Conservation (phyloP, 164 flowering plant genomes). For the Stephania cephalantha region DNA sequence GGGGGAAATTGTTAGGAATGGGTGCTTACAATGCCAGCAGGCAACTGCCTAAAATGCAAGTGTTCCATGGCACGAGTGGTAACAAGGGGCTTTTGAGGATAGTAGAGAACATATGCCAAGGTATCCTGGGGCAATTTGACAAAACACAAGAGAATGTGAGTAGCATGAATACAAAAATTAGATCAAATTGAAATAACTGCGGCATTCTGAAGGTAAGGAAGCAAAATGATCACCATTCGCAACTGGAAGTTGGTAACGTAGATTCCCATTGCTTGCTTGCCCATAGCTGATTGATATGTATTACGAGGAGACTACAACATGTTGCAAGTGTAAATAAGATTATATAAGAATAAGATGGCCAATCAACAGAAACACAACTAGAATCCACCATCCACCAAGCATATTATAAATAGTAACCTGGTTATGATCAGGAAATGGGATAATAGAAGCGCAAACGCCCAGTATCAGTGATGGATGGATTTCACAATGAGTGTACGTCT, state of each 20-base stretch:
- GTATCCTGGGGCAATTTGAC: conserved; percentile 61
- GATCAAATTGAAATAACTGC: not conserved
- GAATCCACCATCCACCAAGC: not conserved
- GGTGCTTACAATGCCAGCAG: conserved; percentile 87
- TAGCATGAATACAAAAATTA: not conserved
- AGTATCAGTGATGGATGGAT: conserved; percentile 94
- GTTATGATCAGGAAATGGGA: conserved; percentile 98
- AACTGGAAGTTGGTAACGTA: conserved; percentile 96
- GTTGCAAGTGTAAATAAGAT: not conserved
- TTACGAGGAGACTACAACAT: conserved; percentile 88
- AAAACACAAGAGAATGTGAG: not conserved
- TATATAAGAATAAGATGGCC: not conserved
- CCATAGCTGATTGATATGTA: conserved; percentile 99
- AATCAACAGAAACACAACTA: not conserved
- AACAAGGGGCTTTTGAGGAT: conserved; percentile 97
- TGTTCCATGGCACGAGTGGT: conserved; percentile 99
- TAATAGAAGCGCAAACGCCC: conserved; percentile 99
- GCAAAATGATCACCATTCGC: conserved; percentile 61
- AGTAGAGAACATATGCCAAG: conserved; percentile 90
- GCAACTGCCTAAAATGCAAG: conserved; percentile 93
- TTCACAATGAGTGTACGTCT: conserved; percentile 93
- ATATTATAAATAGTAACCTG: conserved; percentile 44
- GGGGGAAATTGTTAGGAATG: not conserved
- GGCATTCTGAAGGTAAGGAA: not conserved
- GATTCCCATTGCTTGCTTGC: conserved; percentile 99